These are phyloP conservation scores for Carallia brachiata DNA, from an alignment of 345 rosid species.

Conservation along the genomic window DNA sequence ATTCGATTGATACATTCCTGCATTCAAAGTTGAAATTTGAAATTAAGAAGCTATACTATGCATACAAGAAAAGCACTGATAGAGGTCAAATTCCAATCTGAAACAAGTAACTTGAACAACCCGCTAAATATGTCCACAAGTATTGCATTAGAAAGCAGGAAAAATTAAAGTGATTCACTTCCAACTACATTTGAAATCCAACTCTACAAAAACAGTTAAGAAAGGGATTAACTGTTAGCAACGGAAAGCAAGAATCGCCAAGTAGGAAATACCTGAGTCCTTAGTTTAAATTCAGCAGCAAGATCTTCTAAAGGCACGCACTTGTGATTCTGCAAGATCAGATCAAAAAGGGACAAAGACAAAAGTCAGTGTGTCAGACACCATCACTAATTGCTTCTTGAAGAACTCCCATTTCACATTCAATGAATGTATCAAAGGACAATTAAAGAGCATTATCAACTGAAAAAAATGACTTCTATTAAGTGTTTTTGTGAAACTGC, in stretches of 20 bases:
- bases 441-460: neutral
- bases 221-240: too few relatives aligned
- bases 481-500: neutral
- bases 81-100: neutral
- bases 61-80: neutral
- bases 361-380: slow-evolving; percentile 15
- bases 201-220: too few relatives aligned
- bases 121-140: neutral
- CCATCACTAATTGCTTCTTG: neutral
- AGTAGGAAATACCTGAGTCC: slow-evolving; percentile 63
- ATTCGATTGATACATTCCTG: slow-evolving; percentile 98
- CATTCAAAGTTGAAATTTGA: slow-evolving; percentile 19
- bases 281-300: slow-evolving; percentile 87
- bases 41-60: slow-evolving; percentile 5
- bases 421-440: neutral
- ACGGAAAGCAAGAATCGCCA: too few relatives aligned
- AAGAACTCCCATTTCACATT: slow-evolving; percentile 3
- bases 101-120: neutral
- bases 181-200: too few relatives aligned
- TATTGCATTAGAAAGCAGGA: neutral
- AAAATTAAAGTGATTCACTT: neutral
- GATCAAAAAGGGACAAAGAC: slow-evolving; percentile 8
- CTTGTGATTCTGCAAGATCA: slow-evolving; percentile 75
- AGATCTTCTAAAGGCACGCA: slow-evolving; percentile 96
- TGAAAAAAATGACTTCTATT: neutral